Base-by-base conservation (phyloP, 495 filamentous ascomycete species). In the Tricharina praecox region DNA sequence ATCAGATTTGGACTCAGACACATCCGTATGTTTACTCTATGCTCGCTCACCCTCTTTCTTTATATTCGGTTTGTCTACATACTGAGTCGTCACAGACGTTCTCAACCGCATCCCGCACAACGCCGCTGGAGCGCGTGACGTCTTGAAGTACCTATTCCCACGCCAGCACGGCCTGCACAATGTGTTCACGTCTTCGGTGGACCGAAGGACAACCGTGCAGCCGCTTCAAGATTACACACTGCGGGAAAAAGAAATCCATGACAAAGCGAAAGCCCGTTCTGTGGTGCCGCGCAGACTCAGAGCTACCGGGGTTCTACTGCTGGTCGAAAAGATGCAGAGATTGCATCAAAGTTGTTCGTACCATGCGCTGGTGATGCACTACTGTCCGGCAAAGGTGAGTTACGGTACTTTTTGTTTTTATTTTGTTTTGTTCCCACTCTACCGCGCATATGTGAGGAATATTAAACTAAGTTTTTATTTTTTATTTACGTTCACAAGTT, bases 61-160 rank as follows among this genome's bases (percentile, higher is more conserved):
- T 10, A 3, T 40, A 16, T 40, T 2, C 18, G n/a, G 37, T 21
- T n/a, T n/a, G n/a, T n/a, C n/a, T n/a, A n/a, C n/a, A n/a, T n/a
- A n/a, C n/a, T n/a, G n/a, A n/a, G n/a, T n/a, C n/a, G n/a, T n/a
- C n/a, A n/a, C 55, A 95, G 86, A 97, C 65, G 81, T 87, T 1
- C 64, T 97, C 15, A 93, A 87, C 62, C 79, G 86, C 1, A 82
- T 73, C 56, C 64, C 71, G 0, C 64, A 73, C 47, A 53, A 60
- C 3, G 56, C 66, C 4, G 69, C 72, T 41, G 59, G 61, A n/a
- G 53, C 65, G 2, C 70, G 81, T 43, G 83, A 81, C 49, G 64
- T 95, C 21, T 74, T 93, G 74, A 85, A 84, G 65, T 88, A 97
- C 62, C 77, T 97, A 1, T 97, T 97, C 52, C 90, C 90, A 24